A percentile compares a stretch with the other conserved stretches of the same genome.
Conservation (phyloP, 331 rosid species). For the Pyrus hybrid region DNA sequence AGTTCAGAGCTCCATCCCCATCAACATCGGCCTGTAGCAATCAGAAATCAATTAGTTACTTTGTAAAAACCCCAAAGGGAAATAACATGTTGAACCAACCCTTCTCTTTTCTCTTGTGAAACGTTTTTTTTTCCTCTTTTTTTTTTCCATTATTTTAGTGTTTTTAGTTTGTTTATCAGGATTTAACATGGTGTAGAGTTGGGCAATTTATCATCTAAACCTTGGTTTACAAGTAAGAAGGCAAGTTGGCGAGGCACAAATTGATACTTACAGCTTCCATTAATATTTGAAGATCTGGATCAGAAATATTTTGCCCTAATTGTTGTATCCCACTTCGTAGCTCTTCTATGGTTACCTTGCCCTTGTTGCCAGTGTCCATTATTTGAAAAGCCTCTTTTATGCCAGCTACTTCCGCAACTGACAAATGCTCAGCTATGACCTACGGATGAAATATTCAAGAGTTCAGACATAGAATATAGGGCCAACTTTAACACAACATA, state of each 20-base stretch:
- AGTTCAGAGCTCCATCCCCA: constrained; percentile 42
- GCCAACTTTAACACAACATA: not conserved
- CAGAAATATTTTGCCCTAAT: constrained; percentile 52
- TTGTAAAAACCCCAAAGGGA: not conserved
- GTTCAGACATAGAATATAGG: not conserved
- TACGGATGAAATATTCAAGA: constrained; percentile 5
- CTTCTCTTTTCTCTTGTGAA: not conserved
- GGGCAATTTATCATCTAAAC: not conserved
- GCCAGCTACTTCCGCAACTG: constrained; percentile 55
- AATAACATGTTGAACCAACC: not conserved
- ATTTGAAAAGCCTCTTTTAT: constrained; percentile 48
- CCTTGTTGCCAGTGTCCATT: constrained; percentile 39
- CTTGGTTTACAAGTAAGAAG: not conserved
- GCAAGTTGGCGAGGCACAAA: not conserved
- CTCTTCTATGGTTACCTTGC: constrained; percentile 41
- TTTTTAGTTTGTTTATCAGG: not conserved
- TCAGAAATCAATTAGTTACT: not conserved
- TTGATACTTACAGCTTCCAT: constrained; percentile 43
- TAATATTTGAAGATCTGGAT: constrained; percentile 44
- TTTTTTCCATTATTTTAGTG: not conserved
- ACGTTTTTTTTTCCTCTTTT: too few species aligned
- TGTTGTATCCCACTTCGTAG: constrained; percentile 40
- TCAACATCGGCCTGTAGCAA: constrained; percentile 43
- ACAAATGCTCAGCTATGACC: constrained; percentile 57
- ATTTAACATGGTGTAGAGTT: not conserved